Percentiles rank a stretch among this genome's conserved stretches.
These are phyloP conservation scores for Panicum miliaceum DNA, from an alignment of 176 grass and related monocot genomes.

Conservation along the genomic window DNA sequence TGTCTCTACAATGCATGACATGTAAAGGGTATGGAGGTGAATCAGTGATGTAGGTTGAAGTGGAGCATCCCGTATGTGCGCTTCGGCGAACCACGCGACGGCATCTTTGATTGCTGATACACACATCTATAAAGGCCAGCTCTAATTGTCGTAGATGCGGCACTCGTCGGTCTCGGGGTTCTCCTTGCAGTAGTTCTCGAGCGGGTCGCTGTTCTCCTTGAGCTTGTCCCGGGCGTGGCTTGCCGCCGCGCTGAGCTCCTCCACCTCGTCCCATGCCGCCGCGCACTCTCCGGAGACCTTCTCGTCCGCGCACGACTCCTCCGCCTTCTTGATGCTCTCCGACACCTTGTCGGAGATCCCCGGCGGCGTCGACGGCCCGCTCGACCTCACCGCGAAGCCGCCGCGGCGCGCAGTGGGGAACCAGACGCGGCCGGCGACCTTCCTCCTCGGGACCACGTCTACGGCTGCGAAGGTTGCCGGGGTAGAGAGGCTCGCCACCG, in stretches of 20 bases:
- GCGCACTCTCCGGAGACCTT: conserved; percentile 61
- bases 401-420: conserved; percentile 7
- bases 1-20: too few species aligned
- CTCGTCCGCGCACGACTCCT: conserved; percentile 67
- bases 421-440: conserved; percentile 5
- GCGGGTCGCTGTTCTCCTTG: conserved; percentile 67
- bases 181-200: conserved; percentile 90
- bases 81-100: too few species aligned
- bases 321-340: conserved; percentile 90
- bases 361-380: conserved; percentile 63
- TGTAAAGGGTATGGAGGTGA: too few species aligned
- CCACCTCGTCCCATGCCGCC: conserved; percentile 91
- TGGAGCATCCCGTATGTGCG: too few species aligned
- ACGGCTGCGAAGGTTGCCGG: conserved; percentile 39
- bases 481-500: conserved; percentile 51
- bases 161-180: conserved; percentile 90
- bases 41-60: too few species aligned
- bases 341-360: conserved; percentile 77
- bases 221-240: conserved; percentile 89
- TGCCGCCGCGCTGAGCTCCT: conserved; percentile 88
- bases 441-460: conserved; percentile 32
- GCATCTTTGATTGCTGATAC: background rate
- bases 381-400: conserved; percentile 43
- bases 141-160: conserved; percentile 78
- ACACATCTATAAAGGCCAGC: too few species aligned